Percentiles rank a stretch among this genome's conserved stretches.
Evolutionary conservation across 306 rosid species (phyloP).

Genomic region (Cyclanthera cordifolia): DNA sequence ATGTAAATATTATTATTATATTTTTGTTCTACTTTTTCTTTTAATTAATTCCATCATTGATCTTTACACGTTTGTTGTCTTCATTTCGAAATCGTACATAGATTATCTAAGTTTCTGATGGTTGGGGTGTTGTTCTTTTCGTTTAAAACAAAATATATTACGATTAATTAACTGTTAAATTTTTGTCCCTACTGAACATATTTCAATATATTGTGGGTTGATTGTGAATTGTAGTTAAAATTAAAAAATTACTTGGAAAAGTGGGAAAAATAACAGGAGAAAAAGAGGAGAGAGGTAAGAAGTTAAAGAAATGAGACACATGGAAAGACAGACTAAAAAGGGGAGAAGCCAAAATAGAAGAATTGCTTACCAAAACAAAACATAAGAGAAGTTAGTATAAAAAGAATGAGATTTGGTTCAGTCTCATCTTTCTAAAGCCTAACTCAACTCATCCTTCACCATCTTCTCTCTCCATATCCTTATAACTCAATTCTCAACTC

Average conservation of each 20-base stretch:
- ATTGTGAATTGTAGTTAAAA: not conserved
- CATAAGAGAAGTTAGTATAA: slow-evolving; percentile 4
- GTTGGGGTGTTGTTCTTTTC: not conserved
- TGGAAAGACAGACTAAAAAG: slow-evolving; percentile 8
- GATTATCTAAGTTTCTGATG: not conserved
- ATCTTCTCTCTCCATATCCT: slow-evolving; percentile 6
- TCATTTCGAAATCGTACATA: not conserved
- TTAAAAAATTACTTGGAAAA: not conserved
- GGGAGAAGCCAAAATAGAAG: slow-evolving; percentile 10
- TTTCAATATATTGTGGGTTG: not conserved
- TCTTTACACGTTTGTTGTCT: slow-evolving; percentile 7
- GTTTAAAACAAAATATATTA: not conserved
- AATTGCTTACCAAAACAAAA: not conserved
- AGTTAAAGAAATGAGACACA: not conserved
- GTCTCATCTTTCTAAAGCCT: slow-evolving; percentile 8
- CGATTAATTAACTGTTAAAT: not conserved
- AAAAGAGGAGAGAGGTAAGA: not conserved
- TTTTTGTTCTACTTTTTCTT: not conserved
- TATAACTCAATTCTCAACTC: not conserved
- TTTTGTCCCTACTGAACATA: not conserved
- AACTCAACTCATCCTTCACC: not conserved
- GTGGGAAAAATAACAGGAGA: not conserved
- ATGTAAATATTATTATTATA: not conserved
- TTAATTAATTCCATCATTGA: not conserved
- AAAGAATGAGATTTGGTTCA: slow-evolving; percentile 4